A percentile compares a stretch with the other conserved stretches of the same genome.
phyloP scores from a whole-genome alignment of 1,284 basidiomycete genomes.

The Ceratobasidium sp. region DNA sequence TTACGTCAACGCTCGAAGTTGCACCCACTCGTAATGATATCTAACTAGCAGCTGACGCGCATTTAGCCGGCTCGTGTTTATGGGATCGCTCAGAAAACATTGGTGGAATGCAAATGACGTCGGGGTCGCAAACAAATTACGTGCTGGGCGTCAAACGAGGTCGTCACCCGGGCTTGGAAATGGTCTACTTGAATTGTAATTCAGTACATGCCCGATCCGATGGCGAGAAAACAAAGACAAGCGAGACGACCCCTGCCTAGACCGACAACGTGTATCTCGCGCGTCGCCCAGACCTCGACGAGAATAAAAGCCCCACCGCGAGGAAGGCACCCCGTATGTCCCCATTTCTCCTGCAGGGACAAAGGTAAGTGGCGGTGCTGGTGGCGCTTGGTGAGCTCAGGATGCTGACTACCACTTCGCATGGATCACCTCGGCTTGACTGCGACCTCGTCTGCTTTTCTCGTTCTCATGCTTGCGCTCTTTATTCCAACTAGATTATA shows the following conservation, averaged over 20 bases:
- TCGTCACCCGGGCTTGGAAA: no score
- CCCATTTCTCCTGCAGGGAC: background rate
- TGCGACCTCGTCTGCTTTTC: slow-evolving; percentile 25
- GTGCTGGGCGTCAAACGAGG: no score
- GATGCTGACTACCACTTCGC: slow-evolving; percentile 5
- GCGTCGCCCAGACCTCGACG: background rate
- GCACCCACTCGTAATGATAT: no score
- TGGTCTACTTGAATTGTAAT: no score
- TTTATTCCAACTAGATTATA: slow-evolving; percentile 4
- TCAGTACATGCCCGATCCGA: background rate
- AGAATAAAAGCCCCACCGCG: background rate
- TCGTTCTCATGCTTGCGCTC: slow-evolving; percentile 20
- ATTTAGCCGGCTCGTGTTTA: no score
- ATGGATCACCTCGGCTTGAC: slow-evolving; percentile 23
- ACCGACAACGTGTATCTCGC: slow-evolving; percentile 29
- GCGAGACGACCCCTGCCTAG: background rate
- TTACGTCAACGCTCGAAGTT: no score
- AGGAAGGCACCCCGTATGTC: background rate
- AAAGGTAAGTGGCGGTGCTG: slow-evolving; percentile 42
- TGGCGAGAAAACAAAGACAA: background rate
- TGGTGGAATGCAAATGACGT: no score
- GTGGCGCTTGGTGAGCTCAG: slow-evolving; percentile 5
- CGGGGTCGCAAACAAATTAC: no score
- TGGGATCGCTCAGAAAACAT: no score
- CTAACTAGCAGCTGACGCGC: no score